Evolutionary conservation across 495 filamentous ascomycete species (phyloP).

Genomic region (Parachaetomium inaequale): DNA sequence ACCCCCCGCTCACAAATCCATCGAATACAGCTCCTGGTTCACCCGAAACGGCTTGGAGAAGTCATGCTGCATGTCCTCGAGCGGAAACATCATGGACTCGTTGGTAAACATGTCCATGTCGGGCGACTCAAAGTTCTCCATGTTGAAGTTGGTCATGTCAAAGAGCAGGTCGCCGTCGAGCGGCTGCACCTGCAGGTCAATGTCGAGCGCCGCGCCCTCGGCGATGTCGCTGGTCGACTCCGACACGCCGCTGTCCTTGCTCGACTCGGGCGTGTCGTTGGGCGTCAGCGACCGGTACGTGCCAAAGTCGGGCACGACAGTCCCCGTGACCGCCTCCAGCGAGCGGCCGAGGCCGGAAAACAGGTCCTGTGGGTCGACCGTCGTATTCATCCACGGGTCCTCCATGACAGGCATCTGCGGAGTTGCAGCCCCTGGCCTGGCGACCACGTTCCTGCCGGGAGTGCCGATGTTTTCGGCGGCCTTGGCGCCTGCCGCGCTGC

Average conservation of each 20-base stretch:
- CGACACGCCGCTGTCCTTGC: slow-evolving; percentile 48
- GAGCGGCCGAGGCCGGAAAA: slow-evolving; percentile 31
- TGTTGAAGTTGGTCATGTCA: slow-evolving; percentile 36
- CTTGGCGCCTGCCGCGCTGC: slow-evolving; percentile 37
- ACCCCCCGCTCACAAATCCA: slow-evolving; percentile 29
- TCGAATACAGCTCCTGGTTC: slow-evolving; percentile 41
- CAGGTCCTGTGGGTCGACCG: slow-evolving; percentile 47
- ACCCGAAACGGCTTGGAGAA: slow-evolving; percentile 43
- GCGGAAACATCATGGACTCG: slow-evolving; percentile 26
- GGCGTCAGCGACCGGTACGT: slow-evolving; percentile 48
- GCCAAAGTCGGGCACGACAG: slow-evolving; percentile 44
- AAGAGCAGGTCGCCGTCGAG: slow-evolving; percentile 37
- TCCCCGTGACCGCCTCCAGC: slow-evolving; percentile 31
- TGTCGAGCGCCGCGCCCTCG: slow-evolving; percentile 45
- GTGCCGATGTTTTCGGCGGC: slow-evolving; percentile 25
- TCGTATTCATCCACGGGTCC: slow-evolving; percentile 38
- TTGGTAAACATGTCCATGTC: slow-evolving; percentile 10
- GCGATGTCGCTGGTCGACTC: slow-evolving; percentile 55
- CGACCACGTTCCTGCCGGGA: slow-evolving; percentile 23
- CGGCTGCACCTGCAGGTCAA: slow-evolving; percentile 40
- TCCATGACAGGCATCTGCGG: slow-evolving; percentile 22
- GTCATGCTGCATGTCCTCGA: slow-evolving; percentile 41
- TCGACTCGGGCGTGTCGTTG: slow-evolving; percentile 55
- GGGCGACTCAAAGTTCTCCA: slow-evolving; percentile 27
- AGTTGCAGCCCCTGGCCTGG: slow-evolving; percentile 25